Percentiles rank a stretch among this genome's conserved stretches.
Evolutionary conservation across 305 asterid genomes (phyloP).

Genomic region (Fraxinus baroniana): DNA sequence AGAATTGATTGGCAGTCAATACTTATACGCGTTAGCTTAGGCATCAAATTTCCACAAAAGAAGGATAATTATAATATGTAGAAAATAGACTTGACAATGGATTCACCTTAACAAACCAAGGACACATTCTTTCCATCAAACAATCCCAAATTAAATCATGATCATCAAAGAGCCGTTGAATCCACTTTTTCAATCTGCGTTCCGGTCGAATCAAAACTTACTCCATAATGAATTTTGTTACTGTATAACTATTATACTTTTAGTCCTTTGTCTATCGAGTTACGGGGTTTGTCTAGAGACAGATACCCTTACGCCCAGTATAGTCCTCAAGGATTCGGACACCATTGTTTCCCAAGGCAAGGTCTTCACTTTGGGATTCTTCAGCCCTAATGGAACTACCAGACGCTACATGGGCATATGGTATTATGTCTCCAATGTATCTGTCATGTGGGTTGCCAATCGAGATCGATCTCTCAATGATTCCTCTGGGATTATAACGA

Average conservation of each 20-base stretch:
- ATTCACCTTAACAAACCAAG: background rate
- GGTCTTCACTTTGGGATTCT: constrained; percentile 7
- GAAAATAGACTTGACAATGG: background rate
- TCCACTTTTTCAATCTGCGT: background rate
- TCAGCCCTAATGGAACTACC: constrained; percentile 8
- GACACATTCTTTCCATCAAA: background rate
- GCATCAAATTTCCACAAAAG: background rate
- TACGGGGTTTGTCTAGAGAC: background rate
- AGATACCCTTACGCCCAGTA: background rate
- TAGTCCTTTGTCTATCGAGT: background rate
- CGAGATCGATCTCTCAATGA: constrained; percentile 18
- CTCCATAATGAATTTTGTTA: background rate
- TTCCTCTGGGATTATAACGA: constrained; percentile 1
- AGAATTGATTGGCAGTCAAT: background rate
- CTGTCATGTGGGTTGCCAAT: constrained; percentile 27
- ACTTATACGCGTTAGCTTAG: background rate
- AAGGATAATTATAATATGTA: background rate
- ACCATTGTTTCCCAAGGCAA: background rate
- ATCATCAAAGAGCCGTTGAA: background rate
- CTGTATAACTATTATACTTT: background rate
- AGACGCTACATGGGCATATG: constrained; percentile 8
- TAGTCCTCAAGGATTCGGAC: background rate
- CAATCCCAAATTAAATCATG: background rate
- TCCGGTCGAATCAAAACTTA: background rate
- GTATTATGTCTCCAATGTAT: background rate